Evolutionary conservation across 1,284 basidiomycete genomes (phyloP), one percentile per base, ranked within the genome.

Genomic region (Flammula alnicola): DNA sequence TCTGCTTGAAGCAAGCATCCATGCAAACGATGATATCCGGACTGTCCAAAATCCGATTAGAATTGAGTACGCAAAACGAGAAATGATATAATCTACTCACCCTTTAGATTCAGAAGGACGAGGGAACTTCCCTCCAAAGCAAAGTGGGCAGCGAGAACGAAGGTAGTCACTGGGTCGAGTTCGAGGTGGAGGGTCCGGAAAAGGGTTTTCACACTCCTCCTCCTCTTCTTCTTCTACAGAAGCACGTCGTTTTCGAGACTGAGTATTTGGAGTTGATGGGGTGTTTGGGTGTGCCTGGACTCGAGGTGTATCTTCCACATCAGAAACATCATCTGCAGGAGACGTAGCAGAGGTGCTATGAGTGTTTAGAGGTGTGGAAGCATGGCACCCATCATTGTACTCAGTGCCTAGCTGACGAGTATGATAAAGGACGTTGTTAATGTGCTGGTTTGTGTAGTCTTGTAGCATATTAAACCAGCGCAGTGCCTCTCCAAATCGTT

Each of bases 111-210:
- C 12, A 4, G 30, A 32, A 32, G 8, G 14, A 45, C 51, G 48
- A 19, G 35, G 32, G 32, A n/a, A n/a, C n/a, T 52, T 30, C 11
- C 45, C 51, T 4, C 51, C 51, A 43, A 52, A 52, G 26, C 51
- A 52, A 3, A 48, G 16, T n/a, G 51, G 51, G 38, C 51, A 52
- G 9, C 46, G 38, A 5, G 29, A 31, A 10, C 45, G 44, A 22
- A 52, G 37, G 20, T 52, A 52, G 19, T 52, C 45, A 48, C 45
- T 47, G 37, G 51, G 51, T 26, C 51, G 31, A 32, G 32, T 23
- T 26, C n/a, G 16, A 9, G 11, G 12, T 26, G 20, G 4, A 12
- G 19, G 17, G 20, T 12, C 14, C 25, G 9, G 22, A 27, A 20
- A 10, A 11, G 9, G 4, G 10, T 17, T n/a, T 7, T 33, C n/a